Evolutionary conservation across 139 green algal species (phyloP), one percentile per base, ranked within the genome.

Genomic region (Pycnococcus provasolii): DNA sequence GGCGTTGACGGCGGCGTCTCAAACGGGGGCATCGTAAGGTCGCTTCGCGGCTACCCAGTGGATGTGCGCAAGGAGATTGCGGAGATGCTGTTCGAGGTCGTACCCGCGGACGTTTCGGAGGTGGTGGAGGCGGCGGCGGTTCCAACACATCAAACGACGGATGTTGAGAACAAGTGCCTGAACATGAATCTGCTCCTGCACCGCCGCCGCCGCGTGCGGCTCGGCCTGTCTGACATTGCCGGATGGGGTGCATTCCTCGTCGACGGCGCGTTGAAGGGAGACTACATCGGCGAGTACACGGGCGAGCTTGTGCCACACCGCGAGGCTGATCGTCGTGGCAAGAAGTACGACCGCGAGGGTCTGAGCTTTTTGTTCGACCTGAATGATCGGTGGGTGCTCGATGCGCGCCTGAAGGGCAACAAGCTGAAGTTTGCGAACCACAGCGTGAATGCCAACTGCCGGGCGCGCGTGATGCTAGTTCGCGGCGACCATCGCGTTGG

Each of bases 311-410:
- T 95, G 57, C 73, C 68, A 15, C 65, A 96, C 53, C 59, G 73
- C 2, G 90, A 96, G 79, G 90, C 90, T 0, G 91, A 96, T 65
- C 64, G 86, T 45, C 81, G 90, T 0, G 90, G 90, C 8, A 89
- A 82, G 55, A 79, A 88, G 13, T 96, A 96, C 64, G 90, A 91
- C 73, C 72, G 73, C 2, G 76, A 84, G 41, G 83, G 96, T 80
- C 82, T 76, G 66, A 83, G 76, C n/a, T 96, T 96, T 81, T 83
- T 96, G 26, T 96, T 96, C 77, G 82, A 91, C 76, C 79, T 95
- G 45, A 95, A 94, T 77, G 64, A 77, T 51, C 53, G 90, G 58
- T 91, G 77, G 74, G 87, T 96, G 59, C 73, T 96, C 44, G 90
- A 96, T 51, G 90, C 90, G 1, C 76, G 75, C 26, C 64, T 75